Evolutionary conservation across 495 filamentous ascomycete species (phyloP), one percentile per base, ranked within the genome.

Genomic region (Xylona heveae): DNA sequence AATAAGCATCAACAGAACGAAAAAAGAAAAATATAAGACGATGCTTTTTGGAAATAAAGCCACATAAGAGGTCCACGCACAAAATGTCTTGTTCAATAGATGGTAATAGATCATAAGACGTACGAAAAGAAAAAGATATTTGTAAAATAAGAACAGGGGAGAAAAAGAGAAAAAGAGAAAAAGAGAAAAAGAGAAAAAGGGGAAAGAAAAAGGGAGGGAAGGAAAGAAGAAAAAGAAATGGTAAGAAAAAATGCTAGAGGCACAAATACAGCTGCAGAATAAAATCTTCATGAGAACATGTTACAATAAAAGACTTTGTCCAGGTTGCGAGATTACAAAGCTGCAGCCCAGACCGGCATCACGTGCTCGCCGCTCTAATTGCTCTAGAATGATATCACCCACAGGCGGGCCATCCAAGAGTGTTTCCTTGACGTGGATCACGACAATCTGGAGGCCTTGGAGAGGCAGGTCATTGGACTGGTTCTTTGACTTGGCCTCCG

Each of bases 391-490:
- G 3, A 41, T 62, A 15, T 76, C 66, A 0, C 61, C 57, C 0
- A 73, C 64, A 26, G 57, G 45, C 8, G 66, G 64, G 10, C 68
- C 77, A 38, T 65, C 68, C 26, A 59, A 54, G 17, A 85, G 54
- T 34, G 66, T 72, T 30, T 88, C 80, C 44, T 84, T 84, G 39
- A 83, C 64, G 53, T 88, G 64, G 19, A 85, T 90, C 24, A 88
- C 64, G 25, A 83, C 74, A 8, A 91, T 56, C 31, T 22, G 57
- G 13, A 77, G 35, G 0, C 65, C 67, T 14, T 46, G 41, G 35
- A 76, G 39, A 10, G 67, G 68, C 22, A 24, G 36, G 37, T 54
- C 51, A 47, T 31, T 35, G 19, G 6, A 24, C 24, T 10, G 43
- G 15, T 18, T 48, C 28, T 6, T n/a, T 41, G 16, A 14, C 23